These are phyloP conservation scores for Globisporangium cylindrosporum DNA, from an alignment of 352 stramenopile species.

Conservation along the genomic window DNA sequence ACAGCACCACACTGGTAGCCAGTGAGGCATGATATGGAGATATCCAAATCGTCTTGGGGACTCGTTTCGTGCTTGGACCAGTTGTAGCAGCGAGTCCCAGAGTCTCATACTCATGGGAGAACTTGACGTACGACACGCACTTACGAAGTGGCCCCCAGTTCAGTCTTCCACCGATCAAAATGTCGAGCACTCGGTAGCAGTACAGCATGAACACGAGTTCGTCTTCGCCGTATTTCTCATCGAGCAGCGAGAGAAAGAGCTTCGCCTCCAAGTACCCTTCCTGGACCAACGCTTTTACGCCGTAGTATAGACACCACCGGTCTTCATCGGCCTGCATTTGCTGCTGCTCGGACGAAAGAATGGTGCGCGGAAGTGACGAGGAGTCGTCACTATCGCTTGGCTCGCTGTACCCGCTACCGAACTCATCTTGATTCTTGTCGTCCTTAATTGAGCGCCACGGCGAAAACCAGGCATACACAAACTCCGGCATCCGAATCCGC, in stretches of 20 bases:
- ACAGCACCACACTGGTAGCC: slow-evolving; percentile 68
- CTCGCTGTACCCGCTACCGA: slow-evolving; percentile 8
- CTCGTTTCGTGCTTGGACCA: slow-evolving; percentile 4
- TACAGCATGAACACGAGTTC: slow-evolving; percentile 89
- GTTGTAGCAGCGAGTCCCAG: slow-evolving; percentile 18
- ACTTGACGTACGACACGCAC: slow-evolving; percentile 52
- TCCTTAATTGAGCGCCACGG: slow-evolving; percentile 62
- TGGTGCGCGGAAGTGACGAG: background rate
- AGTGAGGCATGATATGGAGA: slow-evolving; percentile 71
- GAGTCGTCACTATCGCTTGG: slow-evolving; percentile 3
- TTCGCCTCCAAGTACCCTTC: slow-evolving; percentile 88
- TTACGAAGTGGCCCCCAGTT: slow-evolving; percentile 66
- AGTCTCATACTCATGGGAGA: slow-evolving; percentile 43
- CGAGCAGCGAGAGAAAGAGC: slow-evolving; percentile 89
- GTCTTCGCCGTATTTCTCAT: slow-evolving; percentile 93
- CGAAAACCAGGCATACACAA: slow-evolving; percentile 92
- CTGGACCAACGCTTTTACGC: slow-evolving; percentile 79
- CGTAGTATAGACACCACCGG: slow-evolving; percentile 93
- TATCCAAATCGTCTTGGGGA: slow-evolving; percentile 82
- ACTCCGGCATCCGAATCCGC: slow-evolving; percentile 90
- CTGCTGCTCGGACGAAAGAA: slow-evolving; percentile 26
- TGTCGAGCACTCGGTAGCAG: slow-evolving; percentile 82
- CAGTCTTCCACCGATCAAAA: slow-evolving; percentile 51
- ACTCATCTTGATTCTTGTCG: slow-evolving; percentile 46
- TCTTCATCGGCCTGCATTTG: slow-evolving; percentile 82